Percentiles rank a stretch among this genome's conserved stretches.
Evolutionary conservation across 1,139 yeast species (phyloP).

Genomic region (Suhomyces choctaworum): DNA sequence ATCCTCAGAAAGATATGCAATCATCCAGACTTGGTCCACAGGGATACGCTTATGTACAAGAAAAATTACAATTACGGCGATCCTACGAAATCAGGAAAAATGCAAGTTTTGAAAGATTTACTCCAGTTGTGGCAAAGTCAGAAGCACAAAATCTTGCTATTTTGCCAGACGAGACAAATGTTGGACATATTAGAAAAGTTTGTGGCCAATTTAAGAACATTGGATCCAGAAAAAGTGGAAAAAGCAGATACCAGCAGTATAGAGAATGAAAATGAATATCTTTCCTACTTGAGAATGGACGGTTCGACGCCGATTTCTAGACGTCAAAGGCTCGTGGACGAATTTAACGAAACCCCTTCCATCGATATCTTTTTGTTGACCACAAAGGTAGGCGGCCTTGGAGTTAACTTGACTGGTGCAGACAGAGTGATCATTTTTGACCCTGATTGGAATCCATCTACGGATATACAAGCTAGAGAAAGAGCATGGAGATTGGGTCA

Average conservation of each 20-base stretch:
- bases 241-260: conserved; percentile 18
- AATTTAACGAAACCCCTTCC: conserved; percentile 62
- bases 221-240: conserved; percentile 15
- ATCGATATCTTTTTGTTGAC: conserved; percentile 76
- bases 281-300: conserved; percentile 81
- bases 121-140: conserved; percentile 75
- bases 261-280: conserved; percentile 16
- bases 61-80: conserved; percentile 59
- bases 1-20: conserved; percentile 87
- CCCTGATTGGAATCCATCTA: conserved; percentile 99
- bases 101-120: conserved; percentile 82
- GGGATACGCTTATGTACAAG: conserved; percentile 45
- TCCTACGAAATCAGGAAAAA: conserved; percentile 77
- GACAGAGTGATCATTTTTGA: conserved; percentile 91
- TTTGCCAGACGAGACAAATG: conserved; percentile 95
- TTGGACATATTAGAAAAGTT: conserved; percentile 77
- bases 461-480: conserved; percentile 95
- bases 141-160: conserved; percentile 75
- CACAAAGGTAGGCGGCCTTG: conserved; percentile 94
- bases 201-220: conserved; percentile 39
- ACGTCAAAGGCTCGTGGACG: conserved; percentile 78
- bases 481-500: conserved; percentile 98
- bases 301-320: conserved; percentile 82
- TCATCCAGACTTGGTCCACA: conserved; percentile 85
- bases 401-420: conserved; percentile 93